Percentiles rank a stretch among this genome's conserved stretches.
These are phyloP conservation scores for Calonectria fujianensis DNA, from an alignment of 2,329 filamentous ascomycete genomes.

Conservation along the genomic window DNA sequence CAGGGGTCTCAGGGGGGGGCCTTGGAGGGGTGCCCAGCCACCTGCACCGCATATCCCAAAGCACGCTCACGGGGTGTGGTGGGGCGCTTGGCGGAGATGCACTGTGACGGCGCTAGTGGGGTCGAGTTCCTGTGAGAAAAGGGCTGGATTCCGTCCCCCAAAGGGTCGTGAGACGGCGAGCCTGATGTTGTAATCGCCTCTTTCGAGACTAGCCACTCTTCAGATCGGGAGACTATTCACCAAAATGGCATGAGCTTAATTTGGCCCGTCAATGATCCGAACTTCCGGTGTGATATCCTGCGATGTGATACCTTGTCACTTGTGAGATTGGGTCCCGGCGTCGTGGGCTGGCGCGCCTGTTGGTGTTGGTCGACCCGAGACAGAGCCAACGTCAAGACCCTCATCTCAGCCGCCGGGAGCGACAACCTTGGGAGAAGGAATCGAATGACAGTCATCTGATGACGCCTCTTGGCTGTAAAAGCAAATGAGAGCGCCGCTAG, in stretches of 20 bases:
- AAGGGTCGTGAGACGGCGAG: constrained; percentile 16
- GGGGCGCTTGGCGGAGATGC: constrained; percentile 46
- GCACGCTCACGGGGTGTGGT: constrained; percentile 20
- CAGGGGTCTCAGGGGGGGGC: constrained; percentile 11
- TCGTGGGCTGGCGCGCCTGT: constrained; percentile 26
- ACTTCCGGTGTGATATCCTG: constrained; percentile 35
- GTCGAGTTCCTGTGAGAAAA: constrained; percentile 2
- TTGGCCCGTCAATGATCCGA: constrained; percentile 25
- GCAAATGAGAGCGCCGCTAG: background rate
- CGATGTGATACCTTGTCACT: constrained; percentile 14
- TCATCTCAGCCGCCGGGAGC: constrained; percentile 17
- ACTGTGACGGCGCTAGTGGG: constrained; percentile 55
- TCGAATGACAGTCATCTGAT: constrained; percentile 40
- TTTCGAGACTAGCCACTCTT: constrained; percentile 23
- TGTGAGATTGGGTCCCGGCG: no score
- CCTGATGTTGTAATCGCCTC: background rate
- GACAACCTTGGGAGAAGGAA: background rate
- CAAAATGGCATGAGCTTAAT: constrained; percentile 42
- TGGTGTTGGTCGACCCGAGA: background rate
- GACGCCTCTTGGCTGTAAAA: background rate
- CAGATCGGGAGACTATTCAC: constrained; percentile 33
- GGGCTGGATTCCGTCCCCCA: constrained; percentile 13
- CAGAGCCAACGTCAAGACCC: background rate
- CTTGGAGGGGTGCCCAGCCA: constrained; percentile 15
- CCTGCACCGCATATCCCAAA: constrained; percentile 31